phyloP scores from a whole-genome alignment of 345 rosid genomes.

The Arabis hirsuta region DNA sequence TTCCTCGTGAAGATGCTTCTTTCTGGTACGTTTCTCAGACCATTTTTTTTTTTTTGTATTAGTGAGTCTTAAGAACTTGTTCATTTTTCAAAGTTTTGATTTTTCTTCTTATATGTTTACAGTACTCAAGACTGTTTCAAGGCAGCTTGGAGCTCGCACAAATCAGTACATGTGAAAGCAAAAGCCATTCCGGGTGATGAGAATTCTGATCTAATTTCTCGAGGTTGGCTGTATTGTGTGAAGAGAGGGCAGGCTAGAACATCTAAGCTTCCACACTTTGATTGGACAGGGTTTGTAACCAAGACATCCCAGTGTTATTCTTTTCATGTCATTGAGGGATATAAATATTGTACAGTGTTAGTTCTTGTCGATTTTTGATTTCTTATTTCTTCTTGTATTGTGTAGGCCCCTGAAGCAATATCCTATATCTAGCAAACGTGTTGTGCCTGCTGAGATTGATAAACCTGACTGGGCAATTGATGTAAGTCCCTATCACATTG shows the following conservation, averaged over 20 bases:
- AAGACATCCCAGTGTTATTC: not conserved
- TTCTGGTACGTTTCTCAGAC: slow-evolving; percentile 66
- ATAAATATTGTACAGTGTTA: not conserved
- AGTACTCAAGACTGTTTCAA: slow-evolving; percentile 98
- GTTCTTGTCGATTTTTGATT: not conserved
- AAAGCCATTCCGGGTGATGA: slow-evolving; percentile 50
- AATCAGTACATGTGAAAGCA: slow-evolving; percentile 78
- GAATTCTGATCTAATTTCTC: slow-evolving; percentile 48
- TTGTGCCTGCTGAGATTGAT: slow-evolving; percentile 68
- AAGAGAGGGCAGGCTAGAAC: slow-evolving; percentile 74
- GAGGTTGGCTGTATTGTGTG: slow-evolving; percentile 84
- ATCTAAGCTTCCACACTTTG: slow-evolving; percentile 74
- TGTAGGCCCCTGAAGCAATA: slow-evolving; percentile 76
- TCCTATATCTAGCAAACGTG: slow-evolving; percentile 69
- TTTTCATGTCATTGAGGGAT: not conserved
- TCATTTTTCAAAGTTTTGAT: not conserved
- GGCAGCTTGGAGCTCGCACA: slow-evolving; percentile 92
- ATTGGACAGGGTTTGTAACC: slow-evolving; percentile 87
- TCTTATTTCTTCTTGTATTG: slow-evolving; percentile 29
- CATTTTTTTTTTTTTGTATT: not conserved
- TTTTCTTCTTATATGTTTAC: slow-evolving; percentile 11
- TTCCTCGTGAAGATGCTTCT: slow-evolving; percentile 91
- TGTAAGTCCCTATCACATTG: slow-evolving; percentile 55
- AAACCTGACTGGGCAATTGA: slow-evolving; percentile 93
- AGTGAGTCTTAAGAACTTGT: not conserved